Evolutionary conservation across 108 stramenopile genomes (phyloP).

Genomic region (Schizochytrium sp.): DNA sequence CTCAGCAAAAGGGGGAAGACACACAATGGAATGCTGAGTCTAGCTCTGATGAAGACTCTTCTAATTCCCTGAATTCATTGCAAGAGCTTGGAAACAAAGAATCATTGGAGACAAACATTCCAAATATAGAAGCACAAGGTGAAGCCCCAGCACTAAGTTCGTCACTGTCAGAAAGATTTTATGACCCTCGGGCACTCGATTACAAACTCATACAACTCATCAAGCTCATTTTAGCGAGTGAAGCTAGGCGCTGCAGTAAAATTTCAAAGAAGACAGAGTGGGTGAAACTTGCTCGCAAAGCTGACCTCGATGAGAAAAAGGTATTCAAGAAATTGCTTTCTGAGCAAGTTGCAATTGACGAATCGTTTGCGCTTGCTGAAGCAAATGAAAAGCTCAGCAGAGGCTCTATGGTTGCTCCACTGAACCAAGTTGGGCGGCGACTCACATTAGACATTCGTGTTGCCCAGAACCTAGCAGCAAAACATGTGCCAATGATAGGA

Average conservation of each 20-base stretch:
- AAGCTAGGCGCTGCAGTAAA: not conserved
- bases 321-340: not conserved
- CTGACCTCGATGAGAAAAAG: not conserved
- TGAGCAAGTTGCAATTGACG: not conserved
- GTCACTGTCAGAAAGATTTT: not conserved
- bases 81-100: too few species aligned
- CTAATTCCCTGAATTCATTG: too few species aligned
- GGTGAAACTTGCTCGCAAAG: not conserved
- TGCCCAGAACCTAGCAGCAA: constrained; percentile 29
- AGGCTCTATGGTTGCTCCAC: not conserved
- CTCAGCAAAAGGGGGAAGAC: too few species aligned
- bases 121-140: too few species aligned
- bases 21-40: too few species aligned
- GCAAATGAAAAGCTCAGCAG: not conserved
- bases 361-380: not conserved
- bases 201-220: constrained; percentile 47
- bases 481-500: not conserved
- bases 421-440: not conserved
- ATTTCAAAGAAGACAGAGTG: not conserved
- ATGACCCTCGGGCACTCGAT: constrained; percentile 6
- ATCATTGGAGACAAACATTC: too few species aligned
- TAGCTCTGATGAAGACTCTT: too few species aligned
- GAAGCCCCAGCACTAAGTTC: too few species aligned
- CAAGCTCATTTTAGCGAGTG: constrained; percentile 1
- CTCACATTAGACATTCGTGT: constrained; percentile 53